phyloP scores from a whole-genome alignment of 2,329 filamentous ascomycete genomes.

The Hypoxylon rubiginosum region DNA sequence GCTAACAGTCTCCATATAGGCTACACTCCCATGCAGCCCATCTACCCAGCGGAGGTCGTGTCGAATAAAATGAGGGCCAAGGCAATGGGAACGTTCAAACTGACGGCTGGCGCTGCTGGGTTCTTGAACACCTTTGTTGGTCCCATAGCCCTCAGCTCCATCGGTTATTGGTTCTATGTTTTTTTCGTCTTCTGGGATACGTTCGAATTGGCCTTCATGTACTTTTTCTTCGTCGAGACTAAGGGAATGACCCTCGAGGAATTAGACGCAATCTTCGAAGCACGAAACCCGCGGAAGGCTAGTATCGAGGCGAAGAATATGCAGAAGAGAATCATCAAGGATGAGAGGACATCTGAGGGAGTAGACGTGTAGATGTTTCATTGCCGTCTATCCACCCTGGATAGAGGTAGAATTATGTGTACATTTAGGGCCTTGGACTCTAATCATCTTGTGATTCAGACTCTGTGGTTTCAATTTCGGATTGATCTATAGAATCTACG shows the following conservation, averaged over 20 bases:
- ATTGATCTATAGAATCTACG: neutral
- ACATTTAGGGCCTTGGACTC: neutral
- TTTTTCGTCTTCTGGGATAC: slow-evolving; percentile 56
- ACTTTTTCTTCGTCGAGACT: slow-evolving; percentile 55
- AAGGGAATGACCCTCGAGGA: slow-evolving; percentile 53
- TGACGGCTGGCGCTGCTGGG: slow-evolving; percentile 55
- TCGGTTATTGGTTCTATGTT: slow-evolving; percentile 56
- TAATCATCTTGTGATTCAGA: neutral
- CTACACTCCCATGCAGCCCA: slow-evolving; percentile 55
- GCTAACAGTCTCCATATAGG: slow-evolving; percentile 45
- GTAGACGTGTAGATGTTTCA: neutral
- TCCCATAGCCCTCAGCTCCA: slow-evolving; percentile 49
- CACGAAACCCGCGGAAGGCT: slow-evolving; percentile 54
- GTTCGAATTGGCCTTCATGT: slow-evolving; percentile 52
- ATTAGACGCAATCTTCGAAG: slow-evolving; percentile 54
- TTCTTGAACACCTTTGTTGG: slow-evolving; percentile 54
- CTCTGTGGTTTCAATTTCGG: neutral
- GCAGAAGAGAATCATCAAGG: slow-evolving; percentile 40
- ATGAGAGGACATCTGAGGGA: slow-evolving; percentile 6
- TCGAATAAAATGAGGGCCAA: slow-evolving; percentile 57
- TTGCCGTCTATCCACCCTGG: too few species aligned
- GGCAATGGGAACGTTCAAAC: slow-evolving; percentile 54
- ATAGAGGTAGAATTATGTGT: neutral
- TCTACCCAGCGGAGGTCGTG: slow-evolving; percentile 56
- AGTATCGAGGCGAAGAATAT: slow-evolving; percentile 48